Evolutionary conservation across 352 stramenopile species (phyloP).

Genomic region (Phytophthora foliorum): DNA sequence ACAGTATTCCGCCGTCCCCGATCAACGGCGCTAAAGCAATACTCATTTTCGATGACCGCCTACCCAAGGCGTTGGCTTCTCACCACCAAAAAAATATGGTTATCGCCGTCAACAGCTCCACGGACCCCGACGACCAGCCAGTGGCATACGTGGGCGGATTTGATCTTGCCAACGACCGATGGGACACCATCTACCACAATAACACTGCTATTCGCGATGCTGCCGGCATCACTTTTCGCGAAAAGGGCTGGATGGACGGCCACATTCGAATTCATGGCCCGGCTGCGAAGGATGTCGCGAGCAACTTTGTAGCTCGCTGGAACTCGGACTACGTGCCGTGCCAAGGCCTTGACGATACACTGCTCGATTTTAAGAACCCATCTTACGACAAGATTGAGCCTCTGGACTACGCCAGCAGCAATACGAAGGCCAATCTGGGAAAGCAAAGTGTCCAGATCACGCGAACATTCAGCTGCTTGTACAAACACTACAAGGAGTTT

Average conservation of each 20-base stretch:
- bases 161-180: slow-evolving; percentile 61
- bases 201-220: slow-evolving; percentile 40
- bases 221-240: slow-evolving; percentile 38
- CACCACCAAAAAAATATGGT: slow-evolving; percentile 68
- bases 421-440: slow-evolving; percentile 9
- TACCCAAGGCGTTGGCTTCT: slow-evolving; percentile 38
- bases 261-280: slow-evolving; percentile 54
- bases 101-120: slow-evolving; percentile 17
- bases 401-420: slow-evolving; percentile 13
- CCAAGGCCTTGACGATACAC: slow-evolving; percentile 33
- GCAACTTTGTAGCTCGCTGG: slow-evolving; percentile 63
- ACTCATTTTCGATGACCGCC: slow-evolving; percentile 62
- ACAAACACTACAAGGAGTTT: slow-evolving; percentile 55
- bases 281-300: slow-evolving; percentile 52
- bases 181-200: slow-evolving; percentile 67
- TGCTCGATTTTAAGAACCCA: slow-evolving; percentile 62
- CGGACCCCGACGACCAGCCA: slow-evolving; percentile 17
- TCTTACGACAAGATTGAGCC: slow-evolving; percentile 16
- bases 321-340: slow-evolving; percentile 46
- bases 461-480: slow-evolving; percentile 66
- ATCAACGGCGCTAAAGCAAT: slow-evolving; percentile 27
- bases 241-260: slow-evolving; percentile 66
- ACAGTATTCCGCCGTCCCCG: slow-evolving; percentile 27
- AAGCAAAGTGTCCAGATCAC: slow-evolving; percentile 46
- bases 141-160: slow-evolving; percentile 59